These are phyloP conservation scores for Eutypa lata DNA, from an alignment of 2,329 filamentous ascomycete genomes.

Conservation along the genomic window DNA sequence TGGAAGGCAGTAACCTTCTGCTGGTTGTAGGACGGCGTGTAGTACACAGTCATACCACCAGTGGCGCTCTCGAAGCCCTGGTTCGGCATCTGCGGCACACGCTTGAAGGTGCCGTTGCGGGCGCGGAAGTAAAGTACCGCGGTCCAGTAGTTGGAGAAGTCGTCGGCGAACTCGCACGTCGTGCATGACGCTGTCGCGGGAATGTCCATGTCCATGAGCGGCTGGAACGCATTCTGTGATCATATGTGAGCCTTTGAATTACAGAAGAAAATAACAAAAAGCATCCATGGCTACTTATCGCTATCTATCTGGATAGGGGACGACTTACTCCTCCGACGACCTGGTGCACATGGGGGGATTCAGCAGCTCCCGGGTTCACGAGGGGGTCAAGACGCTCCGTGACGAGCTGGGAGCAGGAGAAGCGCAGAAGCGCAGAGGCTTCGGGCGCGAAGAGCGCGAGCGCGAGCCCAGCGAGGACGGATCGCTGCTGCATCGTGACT, in stretches of 20 bases:
- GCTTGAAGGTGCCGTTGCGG: constrained; percentile 30
- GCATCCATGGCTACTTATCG: too few species aligned
- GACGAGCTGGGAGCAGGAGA: constrained; percentile 20
- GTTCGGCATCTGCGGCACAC: constrained; percentile 33
- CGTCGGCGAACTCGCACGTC: constrained; percentile 33
- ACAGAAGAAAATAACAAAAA: too few species aligned
- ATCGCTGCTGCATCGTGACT: constrained; percentile 19
- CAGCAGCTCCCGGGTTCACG: constrained; percentile 17
- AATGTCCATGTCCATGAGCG: constrained; percentile 1
- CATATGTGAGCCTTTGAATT: too few species aligned
- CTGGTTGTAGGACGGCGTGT: constrained; percentile 33
- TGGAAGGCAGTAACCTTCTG: constrained; percentile 41
- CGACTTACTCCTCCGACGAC: constrained; percentile 14
- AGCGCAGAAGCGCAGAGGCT: constrained; percentile 18
- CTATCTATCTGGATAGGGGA: too few species aligned
- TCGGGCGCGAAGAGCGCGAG: constrained; percentile 14
- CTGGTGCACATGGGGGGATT: constrained; percentile 18
- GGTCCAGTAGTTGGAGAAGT: constrained; percentile 33
- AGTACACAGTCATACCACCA: constrained; percentile 43
- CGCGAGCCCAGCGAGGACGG: constrained; percentile 9
- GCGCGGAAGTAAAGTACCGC: constrained; percentile 31
- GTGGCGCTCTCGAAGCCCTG: constrained; percentile 27
- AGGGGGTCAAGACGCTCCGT: constrained; percentile 20
- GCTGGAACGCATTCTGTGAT: constrained; percentile 5
- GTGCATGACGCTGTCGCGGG: constrained; percentile 29